Evolutionary conservation across 1,139 yeast species (phyloP).

Genomic region (Geotrichum carabidarum): DNA sequence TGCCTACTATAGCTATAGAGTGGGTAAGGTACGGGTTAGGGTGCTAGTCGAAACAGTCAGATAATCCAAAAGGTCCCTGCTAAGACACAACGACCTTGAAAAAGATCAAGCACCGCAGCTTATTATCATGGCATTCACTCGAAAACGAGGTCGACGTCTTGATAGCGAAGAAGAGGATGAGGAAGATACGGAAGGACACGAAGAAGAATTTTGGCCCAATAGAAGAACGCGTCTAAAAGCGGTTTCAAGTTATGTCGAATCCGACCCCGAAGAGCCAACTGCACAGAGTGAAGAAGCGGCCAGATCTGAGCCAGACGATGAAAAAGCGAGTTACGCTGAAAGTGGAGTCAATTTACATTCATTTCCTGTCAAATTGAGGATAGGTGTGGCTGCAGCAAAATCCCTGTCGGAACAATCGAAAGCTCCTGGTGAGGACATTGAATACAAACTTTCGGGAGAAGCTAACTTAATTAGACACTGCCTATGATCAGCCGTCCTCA

Average conservation of each 20-base stretch:
- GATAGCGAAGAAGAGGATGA: slow-evolving; percentile 7
- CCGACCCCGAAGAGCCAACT: slow-evolving; percentile 3
- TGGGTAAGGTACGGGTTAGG: slow-evolving; percentile 1
- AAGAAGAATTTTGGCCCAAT: background rate
- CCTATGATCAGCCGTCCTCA: too few species aligned
- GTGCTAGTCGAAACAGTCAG: background rate
- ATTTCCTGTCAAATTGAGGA: slow-evolving; percentile 3
- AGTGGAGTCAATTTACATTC: background rate
- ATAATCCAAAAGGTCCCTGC: background rate
- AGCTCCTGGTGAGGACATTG: background rate
- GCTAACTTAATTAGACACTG: too few species aligned
- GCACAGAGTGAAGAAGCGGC: background rate
- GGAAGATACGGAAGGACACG: background rate
- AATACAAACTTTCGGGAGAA: too few species aligned
- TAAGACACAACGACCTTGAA: background rate
- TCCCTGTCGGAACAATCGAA: slow-evolving; percentile 1
- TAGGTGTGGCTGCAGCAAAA: slow-evolving; percentile 8
- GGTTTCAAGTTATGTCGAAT: slow-evolving; percentile 5
- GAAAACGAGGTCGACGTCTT: slow-evolving; percentile 3
- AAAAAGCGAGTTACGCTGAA: background rate
- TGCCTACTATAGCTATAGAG: background rate
- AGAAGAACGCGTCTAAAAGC: slow-evolving; percentile 4
- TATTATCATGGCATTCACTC: slow-evolving; percentile 3
- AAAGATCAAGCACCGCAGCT: background rate
- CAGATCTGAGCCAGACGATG: background rate